Evolutionary conservation across 2,329 filamentous ascomycete genomes (phyloP), one percentile per base, ranked within the genome.

Genomic region (Cytospora leucostoma): DNA sequence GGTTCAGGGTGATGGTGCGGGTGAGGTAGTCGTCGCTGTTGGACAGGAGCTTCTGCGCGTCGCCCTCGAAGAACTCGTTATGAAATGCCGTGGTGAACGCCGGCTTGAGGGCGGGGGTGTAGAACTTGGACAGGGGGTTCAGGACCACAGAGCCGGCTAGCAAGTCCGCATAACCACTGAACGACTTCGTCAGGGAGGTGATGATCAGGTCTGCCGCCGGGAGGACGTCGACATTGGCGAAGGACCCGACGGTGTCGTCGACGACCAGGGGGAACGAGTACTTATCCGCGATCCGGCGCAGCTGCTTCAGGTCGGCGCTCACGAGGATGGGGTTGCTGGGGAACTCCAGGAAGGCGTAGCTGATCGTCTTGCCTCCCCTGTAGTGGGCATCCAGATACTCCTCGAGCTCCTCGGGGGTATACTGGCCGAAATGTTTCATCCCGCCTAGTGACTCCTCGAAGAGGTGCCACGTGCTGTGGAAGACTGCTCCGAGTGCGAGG

Each of bases 171-270:
- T 80, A 80, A 17, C 85, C 85, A 65, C 75, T 84, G 69, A 88
- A 87, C 1, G 78, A 78, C 71, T 87, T 87, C n/a, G 83, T 86
- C 17, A 86, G 74, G 32, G 79, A 82, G 0, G 80, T 80, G 17
- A 83, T 67, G 35, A 87, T 65, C 0, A 84, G 70, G 66, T 87
- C 83, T 1, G 79, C 78, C 0, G 76, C 73, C 6, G 72, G 67
- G 4, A 84, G 70, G 38, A 87, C 71, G 68, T 87, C 81, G 63
- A 84, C 70, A 68, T 82, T 84, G 68, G 72, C 77, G 61, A 80
- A 80, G 34, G 76, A 76, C n/a, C 75, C 75, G 53, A 82, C 65
- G 0, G 81, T 84, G 53, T 84, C 82, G 67, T 84, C 82, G 1
- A 80, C 69, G 17, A 81, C 71, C 53, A 83, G 66, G 56, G 80